Evolutionary conservation across 176 grass and related monocot genomes (phyloP).

Genomic region (Eragrostis curvula): DNA sequence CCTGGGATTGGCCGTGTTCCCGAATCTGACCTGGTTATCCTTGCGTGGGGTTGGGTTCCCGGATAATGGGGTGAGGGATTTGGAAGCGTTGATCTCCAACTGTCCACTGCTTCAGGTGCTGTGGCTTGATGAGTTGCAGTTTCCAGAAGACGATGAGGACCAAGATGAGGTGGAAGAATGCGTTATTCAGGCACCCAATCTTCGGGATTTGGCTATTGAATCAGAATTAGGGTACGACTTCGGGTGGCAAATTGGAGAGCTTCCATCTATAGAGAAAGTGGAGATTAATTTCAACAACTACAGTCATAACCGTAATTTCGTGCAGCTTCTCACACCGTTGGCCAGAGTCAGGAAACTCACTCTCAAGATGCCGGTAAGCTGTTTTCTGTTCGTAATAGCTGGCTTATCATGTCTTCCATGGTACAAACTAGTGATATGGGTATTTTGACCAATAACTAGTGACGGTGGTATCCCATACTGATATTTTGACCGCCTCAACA

Average conservation of each 20-base stretch:
- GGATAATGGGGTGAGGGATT: background rate
- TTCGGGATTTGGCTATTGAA: background rate
- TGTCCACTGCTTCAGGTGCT: background rate
- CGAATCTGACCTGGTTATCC: background rate
- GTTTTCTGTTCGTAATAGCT: background rate
- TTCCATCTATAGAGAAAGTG: background rate
- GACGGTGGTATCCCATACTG: no score
- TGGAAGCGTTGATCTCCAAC: background rate
- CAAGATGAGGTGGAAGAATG: background rate
- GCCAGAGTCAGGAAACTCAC: background rate
- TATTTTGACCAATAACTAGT: no score
- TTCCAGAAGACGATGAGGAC: background rate
- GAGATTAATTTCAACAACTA: background rate
- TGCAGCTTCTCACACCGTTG: background rate
- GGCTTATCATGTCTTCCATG: background rate
- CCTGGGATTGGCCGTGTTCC: background rate
- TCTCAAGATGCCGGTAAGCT: background rate
- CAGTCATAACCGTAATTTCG: background rate
- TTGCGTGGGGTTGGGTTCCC: background rate
- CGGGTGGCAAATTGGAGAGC: background rate
- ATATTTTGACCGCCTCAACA: no score
- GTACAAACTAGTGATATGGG: no score
- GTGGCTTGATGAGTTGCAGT: background rate
- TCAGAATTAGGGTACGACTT: background rate
- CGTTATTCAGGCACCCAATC: background rate